Percentiles rank a stretch among this genome's conserved stretches.
Conservation (phyloP, 1,284 basidiomycete species). For the Puccinia polysora region DNA sequence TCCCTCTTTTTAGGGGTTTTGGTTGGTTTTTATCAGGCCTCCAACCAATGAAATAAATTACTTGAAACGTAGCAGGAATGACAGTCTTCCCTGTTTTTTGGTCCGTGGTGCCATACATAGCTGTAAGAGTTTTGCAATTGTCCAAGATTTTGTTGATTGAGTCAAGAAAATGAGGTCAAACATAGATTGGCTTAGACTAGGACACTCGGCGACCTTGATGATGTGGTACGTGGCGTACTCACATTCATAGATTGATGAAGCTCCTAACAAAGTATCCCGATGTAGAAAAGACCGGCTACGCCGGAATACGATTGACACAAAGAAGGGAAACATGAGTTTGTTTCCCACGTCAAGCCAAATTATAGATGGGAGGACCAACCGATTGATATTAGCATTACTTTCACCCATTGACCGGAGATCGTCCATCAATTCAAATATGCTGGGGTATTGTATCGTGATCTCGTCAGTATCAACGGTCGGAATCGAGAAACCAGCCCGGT, state of each 20-base stretch:
- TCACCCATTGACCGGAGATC: constrained; percentile 96
- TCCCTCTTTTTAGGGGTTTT: constrained; percentile 77
- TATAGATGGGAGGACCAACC: constrained; percentile 62
- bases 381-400: constrained; percentile 78
- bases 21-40: constrained; percentile 80
- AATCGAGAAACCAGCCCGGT: constrained; percentile 85
- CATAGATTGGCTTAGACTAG: no score
- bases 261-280: constrained; percentile 82
- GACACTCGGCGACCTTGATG: no score
- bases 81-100: constrained; percentile 62
- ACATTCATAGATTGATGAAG: constrained; percentile 90
- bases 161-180: no score
- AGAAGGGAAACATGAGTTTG: neutral
- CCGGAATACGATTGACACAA: constrained; percentile 12
- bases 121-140: no score
- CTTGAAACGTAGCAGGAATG: constrained; percentile 89
- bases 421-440: constrained; percentile 91
- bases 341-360: no score
- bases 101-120: constrained; percentile 65
- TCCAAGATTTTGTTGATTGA: no score
- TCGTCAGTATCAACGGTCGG: constrained; percentile 96
- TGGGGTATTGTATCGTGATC: constrained; percentile 82
- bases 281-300: constrained; percentile 65
- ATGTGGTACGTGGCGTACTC: no score
- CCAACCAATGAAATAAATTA: constrained; percentile 99